These are phyloP conservation scores for Xylaria curta DNA, from an alignment of 495 filamentous ascomycete species.

Conservation along the genomic window DNA sequence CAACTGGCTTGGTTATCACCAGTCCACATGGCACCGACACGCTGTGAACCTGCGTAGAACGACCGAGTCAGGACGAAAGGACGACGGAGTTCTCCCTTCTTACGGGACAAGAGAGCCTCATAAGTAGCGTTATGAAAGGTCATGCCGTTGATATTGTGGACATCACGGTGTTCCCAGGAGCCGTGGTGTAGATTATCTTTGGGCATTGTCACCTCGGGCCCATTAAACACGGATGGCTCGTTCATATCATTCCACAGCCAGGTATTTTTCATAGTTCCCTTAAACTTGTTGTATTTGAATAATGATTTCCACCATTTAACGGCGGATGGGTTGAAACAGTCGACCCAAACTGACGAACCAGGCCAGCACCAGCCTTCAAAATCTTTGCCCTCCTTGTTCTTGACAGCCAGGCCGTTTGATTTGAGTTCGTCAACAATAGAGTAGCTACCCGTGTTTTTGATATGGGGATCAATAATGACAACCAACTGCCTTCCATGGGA, in stretches of 20 bases:
- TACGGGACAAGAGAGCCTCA: slow-evolving; percentile 78
- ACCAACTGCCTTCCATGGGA: slow-evolving; percentile 88
- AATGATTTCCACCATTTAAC: slow-evolving; percentile 86
- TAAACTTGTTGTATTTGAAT: slow-evolving; percentile 86
- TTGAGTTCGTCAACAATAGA: slow-evolving; percentile 78
- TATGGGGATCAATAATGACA: slow-evolving; percentile 94
- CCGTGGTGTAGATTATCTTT: slow-evolving; percentile 94
- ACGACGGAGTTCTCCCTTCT: slow-evolving; percentile 74
- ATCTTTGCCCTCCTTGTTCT: slow-evolving; percentile 86
- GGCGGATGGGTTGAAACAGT: slow-evolving; percentile 88
- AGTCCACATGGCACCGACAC: slow-evolving; percentile 95
- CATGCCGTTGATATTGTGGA: slow-evolving; percentile 94
- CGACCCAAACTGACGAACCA: slow-evolving; percentile 93
- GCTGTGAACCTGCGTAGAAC: slow-evolving; percentile 89
- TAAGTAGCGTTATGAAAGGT: slow-evolving; percentile 94
- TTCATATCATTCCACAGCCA: slow-evolving; percentile 99
- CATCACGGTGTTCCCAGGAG: slow-evolving; percentile 94
- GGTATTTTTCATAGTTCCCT: slow-evolving; percentile 78
- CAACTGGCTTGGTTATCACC: slow-evolving; percentile 95
- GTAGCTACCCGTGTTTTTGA: slow-evolving; percentile 88
- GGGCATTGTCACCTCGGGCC: slow-evolving; percentile 96
- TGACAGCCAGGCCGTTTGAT: slow-evolving; percentile 78
- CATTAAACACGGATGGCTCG: slow-evolving; percentile 98
- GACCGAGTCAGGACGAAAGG: slow-evolving; percentile 93
- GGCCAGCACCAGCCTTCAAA: slow-evolving; percentile 99